Evolutionary conservation across 768 basidiomycete genomes (phyloP).

Genomic region (Boletus subcaerulescens): DNA sequence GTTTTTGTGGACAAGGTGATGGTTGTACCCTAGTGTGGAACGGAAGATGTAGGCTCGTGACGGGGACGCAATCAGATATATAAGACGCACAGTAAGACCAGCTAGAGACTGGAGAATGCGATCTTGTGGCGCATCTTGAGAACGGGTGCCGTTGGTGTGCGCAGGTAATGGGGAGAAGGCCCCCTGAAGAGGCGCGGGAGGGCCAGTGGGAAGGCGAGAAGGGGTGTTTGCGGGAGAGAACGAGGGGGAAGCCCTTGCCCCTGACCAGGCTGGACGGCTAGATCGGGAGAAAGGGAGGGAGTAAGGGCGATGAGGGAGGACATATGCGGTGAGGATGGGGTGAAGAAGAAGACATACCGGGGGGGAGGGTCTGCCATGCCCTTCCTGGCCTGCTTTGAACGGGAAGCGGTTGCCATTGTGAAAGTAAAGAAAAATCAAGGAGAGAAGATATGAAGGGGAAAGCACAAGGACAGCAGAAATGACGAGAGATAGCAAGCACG

Average conservation of each 20-base stretch:
- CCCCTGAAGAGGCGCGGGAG: slow-evolving; percentile 34
- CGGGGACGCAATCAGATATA: slow-evolving; percentile 6
- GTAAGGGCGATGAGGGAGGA: slow-evolving; percentile 9
- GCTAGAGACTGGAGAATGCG: slow-evolving; percentile 61
- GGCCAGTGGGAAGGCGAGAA: slow-evolving; percentile 43
- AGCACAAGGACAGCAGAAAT: slow-evolving; percentile 33
- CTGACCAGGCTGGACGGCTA: slow-evolving; percentile 60
- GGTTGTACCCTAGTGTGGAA: slow-evolving; percentile 60
- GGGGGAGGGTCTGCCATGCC: slow-evolving; percentile 52
- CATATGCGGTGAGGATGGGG: slow-evolving; percentile 13
- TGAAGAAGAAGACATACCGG: slow-evolving; percentile 41
- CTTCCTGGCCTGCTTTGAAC: slow-evolving; percentile 63
- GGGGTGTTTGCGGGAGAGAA: slow-evolving; percentile 52
- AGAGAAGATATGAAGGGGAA: slow-evolving; percentile 14
- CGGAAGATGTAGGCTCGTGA: slow-evolving; percentile 15
- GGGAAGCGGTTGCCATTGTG: slow-evolving; percentile 60
- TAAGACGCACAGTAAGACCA: slow-evolving; percentile 63
- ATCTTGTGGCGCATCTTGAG: slow-evolving; percentile 51
- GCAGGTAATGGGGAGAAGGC: slow-evolving; percentile 42
- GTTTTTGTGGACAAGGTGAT: slow-evolving; percentile 75
- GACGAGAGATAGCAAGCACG: slow-evolving; percentile 34
- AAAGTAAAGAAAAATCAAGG: not conserved
- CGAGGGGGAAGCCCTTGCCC: slow-evolving; percentile 65
- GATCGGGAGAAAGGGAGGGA: slow-evolving; percentile 8
- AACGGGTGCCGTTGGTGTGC: slow-evolving; percentile 47